Conservation (phyloP, 345 rosid genomes). For the Pistacia atlantica region DNA sequence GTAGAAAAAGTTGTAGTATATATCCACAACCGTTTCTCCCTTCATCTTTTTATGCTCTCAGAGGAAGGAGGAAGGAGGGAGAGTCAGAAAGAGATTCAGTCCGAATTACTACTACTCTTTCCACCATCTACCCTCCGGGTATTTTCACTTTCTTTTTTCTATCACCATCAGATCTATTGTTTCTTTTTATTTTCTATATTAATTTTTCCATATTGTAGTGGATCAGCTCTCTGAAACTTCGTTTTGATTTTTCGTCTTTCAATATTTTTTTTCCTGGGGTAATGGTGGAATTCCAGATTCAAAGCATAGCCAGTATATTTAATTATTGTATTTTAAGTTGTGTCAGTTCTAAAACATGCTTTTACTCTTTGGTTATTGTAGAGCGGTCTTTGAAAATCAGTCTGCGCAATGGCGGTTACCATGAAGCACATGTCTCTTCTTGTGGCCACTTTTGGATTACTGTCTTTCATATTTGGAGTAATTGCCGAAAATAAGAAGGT, state of each 20-base stretch:
- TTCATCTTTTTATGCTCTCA: background rate
- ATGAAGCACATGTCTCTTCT: conserved; percentile 62
- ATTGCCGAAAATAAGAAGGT: conserved; percentile 91
- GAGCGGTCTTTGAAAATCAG: conserved; percentile 10
- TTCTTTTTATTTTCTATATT: background rate
- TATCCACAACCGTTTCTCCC: background rate
- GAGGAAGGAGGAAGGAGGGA: background rate
- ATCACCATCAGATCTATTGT: background rate
- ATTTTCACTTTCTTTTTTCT: no score
- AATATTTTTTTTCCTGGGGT: no score
- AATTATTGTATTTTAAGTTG: no score
- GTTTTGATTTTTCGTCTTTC: background rate
- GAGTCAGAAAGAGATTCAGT: background rate
- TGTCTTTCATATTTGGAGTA: conserved; percentile 70
- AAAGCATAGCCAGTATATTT: no score
- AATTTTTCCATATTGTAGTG: no score
- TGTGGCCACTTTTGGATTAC: conserved; percentile 51
- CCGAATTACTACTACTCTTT: background rate
- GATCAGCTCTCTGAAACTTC: no score
- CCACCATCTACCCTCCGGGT: background rate
- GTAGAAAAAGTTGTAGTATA: background rate
- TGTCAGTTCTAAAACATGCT: background rate
- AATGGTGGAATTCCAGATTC: no score
- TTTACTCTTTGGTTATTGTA: background rate
- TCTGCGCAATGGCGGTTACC: conserved; percentile 53